These are phyloP conservation scores for Didymella pomorum DNA, from an alignment of 2,329 filamentous ascomycete species.

Conservation along the genomic window DNA sequence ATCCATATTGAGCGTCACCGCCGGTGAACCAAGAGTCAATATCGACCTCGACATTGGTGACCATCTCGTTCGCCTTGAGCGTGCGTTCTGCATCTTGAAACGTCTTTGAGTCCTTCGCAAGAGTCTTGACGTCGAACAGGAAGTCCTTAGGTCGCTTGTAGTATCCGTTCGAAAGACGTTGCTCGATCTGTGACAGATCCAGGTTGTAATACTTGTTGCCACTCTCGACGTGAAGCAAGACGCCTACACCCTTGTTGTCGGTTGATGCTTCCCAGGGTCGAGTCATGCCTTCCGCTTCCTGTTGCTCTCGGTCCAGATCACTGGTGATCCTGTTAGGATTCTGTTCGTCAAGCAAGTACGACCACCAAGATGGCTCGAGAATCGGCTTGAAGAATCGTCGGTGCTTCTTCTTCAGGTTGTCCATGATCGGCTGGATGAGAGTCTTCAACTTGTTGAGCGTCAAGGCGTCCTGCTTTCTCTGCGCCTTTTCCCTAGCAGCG, in stretches of 20 bases:
- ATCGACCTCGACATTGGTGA: conserved; percentile 94
- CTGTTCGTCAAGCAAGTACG: conserved; percentile 84
- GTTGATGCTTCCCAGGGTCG: conserved; percentile 81
- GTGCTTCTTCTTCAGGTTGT: conserved; percentile 90
- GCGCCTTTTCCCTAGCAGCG: conserved; percentile 80
- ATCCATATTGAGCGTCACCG: conserved; percentile 54
- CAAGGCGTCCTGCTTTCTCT: conserved; percentile 83
- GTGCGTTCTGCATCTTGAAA: conserved; percentile 83
- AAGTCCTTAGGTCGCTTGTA: conserved; percentile 93
- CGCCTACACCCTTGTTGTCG: conserved; percentile 80
- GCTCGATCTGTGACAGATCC: conserved; percentile 91
- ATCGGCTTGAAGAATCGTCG: conserved; percentile 82
- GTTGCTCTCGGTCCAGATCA: conserved; percentile 64
- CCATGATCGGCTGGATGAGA: conserved; percentile 92
- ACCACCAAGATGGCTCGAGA: conserved; percentile 75
- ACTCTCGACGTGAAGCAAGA: conserved; percentile 76
- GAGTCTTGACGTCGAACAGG: conserved; percentile 80
- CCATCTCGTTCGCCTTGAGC: conserved; percentile 88
- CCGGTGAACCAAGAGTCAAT: conserved; percentile 77
- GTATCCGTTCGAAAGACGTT: conserved; percentile 94
- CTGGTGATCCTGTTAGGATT: conserved; percentile 72
- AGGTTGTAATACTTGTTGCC: conserved; percentile 95
- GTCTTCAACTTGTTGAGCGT: conserved; percentile 88
- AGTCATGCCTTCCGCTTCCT: conserved; percentile 62
- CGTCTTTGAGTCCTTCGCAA: conserved; percentile 84